Evolutionary conservation across 2,329 filamentous ascomycete genomes (phyloP).

Genomic region (Monilinia aucupariae): DNA sequence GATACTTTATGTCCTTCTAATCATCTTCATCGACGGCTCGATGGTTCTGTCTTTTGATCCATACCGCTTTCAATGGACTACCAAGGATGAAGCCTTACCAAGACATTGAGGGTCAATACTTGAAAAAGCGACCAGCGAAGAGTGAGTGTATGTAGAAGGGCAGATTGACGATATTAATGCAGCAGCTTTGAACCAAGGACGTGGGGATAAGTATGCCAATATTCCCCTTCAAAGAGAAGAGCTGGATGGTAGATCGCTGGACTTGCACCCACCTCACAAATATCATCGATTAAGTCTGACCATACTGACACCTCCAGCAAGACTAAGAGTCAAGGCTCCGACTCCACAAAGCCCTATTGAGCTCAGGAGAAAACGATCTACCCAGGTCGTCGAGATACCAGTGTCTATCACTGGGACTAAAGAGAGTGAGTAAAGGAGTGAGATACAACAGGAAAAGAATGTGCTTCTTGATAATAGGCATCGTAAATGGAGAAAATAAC

Average conservation of each 20-base stretch:
- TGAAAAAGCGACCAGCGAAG: not conserved
- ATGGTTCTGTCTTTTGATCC: not conserved
- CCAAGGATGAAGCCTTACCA: not conserved
- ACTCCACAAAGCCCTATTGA: not conserved
- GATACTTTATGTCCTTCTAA: too few relatives aligned
- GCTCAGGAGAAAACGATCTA: not conserved
- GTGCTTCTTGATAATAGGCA: too few relatives aligned
- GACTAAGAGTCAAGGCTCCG: not conserved
- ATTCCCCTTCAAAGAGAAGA: not conserved
- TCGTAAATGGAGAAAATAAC: too few relatives aligned
- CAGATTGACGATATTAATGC: not conserved
- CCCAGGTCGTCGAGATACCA: not conserved
- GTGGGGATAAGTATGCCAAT: not conserved
- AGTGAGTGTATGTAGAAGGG: not conserved
- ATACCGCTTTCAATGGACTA: too few relatives aligned
- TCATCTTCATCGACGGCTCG: not conserved
- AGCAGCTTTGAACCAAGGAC: not conserved
- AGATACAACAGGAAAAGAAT: not conserved
- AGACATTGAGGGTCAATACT: not conserved
- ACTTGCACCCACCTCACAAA: not conserved
- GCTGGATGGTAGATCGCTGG: not conserved
- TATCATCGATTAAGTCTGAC: not conserved
- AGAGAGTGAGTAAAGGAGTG: not conserved
- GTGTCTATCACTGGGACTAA: not conserved
- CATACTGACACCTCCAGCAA: not conserved